A percentile compares a stretch with the other conserved stretches of the same genome.
Evolutionary conservation across 768 basidiomycete genomes (phyloP).

Genomic region (Tylopilus intermedius): DNA sequence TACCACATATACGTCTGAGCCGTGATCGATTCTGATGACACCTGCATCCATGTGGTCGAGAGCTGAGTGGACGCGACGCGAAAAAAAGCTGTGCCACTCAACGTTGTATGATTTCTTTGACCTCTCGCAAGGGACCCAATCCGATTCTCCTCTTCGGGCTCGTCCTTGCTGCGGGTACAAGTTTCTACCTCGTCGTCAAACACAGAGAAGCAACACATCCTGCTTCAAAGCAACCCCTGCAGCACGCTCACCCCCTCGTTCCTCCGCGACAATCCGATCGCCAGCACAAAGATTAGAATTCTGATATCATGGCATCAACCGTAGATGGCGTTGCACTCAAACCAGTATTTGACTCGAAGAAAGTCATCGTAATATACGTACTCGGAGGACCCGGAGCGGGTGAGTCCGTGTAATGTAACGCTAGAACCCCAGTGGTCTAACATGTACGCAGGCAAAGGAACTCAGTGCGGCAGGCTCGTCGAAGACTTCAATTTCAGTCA

Average conservation of each 20-base stretch:
- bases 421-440: slow-evolving; percentile 8
- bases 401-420: slow-evolving; percentile 25
- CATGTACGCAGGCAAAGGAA: slow-evolving; percentile 75
- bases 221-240: slow-evolving; percentile 55
- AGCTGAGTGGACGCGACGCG: no score
- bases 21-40: slow-evolving; percentile 53
- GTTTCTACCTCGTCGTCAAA: slow-evolving; percentile 54
- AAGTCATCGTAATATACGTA: slow-evolving; percentile 89
- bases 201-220: slow-evolving; percentile 54
- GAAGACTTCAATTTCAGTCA: slow-evolving; percentile 84
- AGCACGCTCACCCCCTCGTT: slow-evolving; percentile 60
- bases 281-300: slow-evolving; percentile 15
- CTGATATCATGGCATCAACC: slow-evolving; percentile 15
- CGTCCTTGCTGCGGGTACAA: slow-evolving; percentile 48
- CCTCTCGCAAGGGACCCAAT: slow-evolving; percentile 45
- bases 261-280: slow-evolving; percentile 46
- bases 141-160: slow-evolving; percentile 59
- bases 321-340: slow-evolving; percentile 1
- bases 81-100: slow-evolving; percentile 1
- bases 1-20: slow-evolving; percentile 56
- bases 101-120: slow-evolving; percentile 13
- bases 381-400: slow-evolving; percentile 97
- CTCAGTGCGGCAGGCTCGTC: slow-evolving; percentile 85
- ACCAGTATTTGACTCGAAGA: slow-evolving; percentile 53
- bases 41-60: slow-evolving; percentile 37